Evolutionary conservation across 768 basidiomycete genomes (phyloP), one percentile per base, ranked within the genome.

Genomic region (Russula brevipes): DNA sequence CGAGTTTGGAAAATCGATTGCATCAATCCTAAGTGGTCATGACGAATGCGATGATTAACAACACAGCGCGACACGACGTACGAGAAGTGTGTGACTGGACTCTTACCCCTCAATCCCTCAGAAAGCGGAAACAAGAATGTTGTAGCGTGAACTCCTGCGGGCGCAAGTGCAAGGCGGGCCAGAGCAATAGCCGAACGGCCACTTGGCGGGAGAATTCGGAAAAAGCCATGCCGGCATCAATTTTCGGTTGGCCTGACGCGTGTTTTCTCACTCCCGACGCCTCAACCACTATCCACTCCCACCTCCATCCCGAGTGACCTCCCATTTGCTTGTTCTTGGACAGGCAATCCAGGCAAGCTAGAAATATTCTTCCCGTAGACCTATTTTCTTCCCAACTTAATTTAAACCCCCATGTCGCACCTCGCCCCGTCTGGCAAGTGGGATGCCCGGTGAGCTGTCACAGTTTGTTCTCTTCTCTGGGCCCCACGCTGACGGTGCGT

Each of bases 391-490:
- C 19, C 62, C 72, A 69, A 68, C 69, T 70, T 74, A 71, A 68
- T 72, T 66, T 57, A 24, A 16, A 70, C 66, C 60, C 65, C 59
- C 44, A 84, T 85, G 82, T 81, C 87, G 64, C 72, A 80, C 68
- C 73, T 80, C 69, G 66, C 78, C 53, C 76, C 79, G 52, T 66
- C 80, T 54, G 77, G 78, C 66, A 89, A 88, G 77, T 90, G 88
- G 88, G 87, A 90, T 70, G 82, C 87, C 72, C 82, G 87, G 88
- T 88, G 63, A 14, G 73, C 62, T 36, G 44, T 59, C 44, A 49
- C 45, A 57, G 46, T 54, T n/a, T 2, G 58, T 60, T 70, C 50
- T 59, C 59, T 19, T 67, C 51, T 59, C 33, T 1, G 36, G 30
- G 46, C 42, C 4, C 33, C 63, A 41, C 12, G 24, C 38, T 61